phyloP scores from a whole-genome alignment of 2,329 filamentous ascomycete genomes.

The Arthroderma uncinatum region DNA sequence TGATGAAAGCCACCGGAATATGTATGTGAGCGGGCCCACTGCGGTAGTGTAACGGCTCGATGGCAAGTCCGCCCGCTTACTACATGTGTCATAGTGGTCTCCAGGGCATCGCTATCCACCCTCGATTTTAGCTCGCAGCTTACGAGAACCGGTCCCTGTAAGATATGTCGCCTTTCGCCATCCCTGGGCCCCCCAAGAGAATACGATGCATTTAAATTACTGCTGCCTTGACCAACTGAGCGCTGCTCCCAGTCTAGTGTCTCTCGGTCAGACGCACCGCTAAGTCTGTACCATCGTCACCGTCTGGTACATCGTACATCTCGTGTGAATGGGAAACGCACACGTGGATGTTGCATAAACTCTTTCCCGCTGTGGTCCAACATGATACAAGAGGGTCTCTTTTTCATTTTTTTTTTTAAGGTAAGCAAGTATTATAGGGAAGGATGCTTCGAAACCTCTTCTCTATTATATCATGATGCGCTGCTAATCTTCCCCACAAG shows the following conservation, averaged over 20 bases:
- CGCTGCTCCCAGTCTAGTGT: background rate
- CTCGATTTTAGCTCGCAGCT: background rate
- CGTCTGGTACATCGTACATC: background rate
- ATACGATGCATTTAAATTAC: background rate
- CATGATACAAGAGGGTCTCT: background rate
- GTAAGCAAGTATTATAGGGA: background rate
- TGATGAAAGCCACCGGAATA: background rate
- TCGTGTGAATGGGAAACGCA: background rate
- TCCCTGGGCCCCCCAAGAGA: background rate
- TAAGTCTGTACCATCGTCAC: background rate
- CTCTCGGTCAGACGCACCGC: background rate
- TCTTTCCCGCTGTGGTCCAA: background rate
- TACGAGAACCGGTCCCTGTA: background rate
- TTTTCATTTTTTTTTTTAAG: background rate
- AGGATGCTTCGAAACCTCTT: background rate
- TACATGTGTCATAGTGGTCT: background rate
- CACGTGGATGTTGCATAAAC: conserved; percentile 5
- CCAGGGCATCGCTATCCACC: background rate
- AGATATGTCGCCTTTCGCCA: background rate
- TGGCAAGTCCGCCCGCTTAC: conserved; percentile 1
- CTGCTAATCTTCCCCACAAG: background rate
- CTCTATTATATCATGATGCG: background rate
- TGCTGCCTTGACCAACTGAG: background rate
- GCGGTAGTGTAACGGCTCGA: conserved; percentile 6
- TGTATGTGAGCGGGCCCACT: conserved; percentile 1